Percentiles rank a stretch among this genome's conserved stretches.
phyloP scores from a whole-genome alignment of 2,329 filamentous ascomycete species.

The Venturia aucupariae region DNA sequence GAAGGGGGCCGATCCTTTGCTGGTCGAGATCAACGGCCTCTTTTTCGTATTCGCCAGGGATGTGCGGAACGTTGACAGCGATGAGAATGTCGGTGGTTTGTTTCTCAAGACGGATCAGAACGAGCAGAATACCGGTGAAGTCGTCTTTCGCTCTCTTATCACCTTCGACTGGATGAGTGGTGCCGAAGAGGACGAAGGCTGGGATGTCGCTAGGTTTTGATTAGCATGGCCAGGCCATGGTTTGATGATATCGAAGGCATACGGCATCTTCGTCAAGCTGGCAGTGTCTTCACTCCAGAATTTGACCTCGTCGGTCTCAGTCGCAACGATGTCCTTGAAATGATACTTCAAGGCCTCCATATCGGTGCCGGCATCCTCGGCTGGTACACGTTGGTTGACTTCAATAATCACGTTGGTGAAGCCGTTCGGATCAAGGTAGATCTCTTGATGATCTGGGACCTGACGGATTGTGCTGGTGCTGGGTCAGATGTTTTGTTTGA shows the following conservation, averaged over 20 bases:
- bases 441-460: constrained; percentile 82
- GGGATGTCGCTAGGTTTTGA: constrained; percentile 38
- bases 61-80: constrained; percentile 80
- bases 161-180: constrained; percentile 44
- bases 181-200: constrained; percentile 61
- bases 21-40: constrained; percentile 60
- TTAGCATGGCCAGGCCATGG: constrained; percentile 23
- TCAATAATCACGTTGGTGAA: constrained; percentile 86
- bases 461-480: constrained; percentile 56
- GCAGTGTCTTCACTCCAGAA: constrained; percentile 24
- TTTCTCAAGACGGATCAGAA: constrained; percentile 65
- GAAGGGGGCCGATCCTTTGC: constrained; percentile 56
- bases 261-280: constrained; percentile 29
- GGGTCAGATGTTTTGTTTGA: constrained; percentile 14
- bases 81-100: constrained; percentile 74
- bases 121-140: constrained; percentile 67
- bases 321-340: constrained; percentile 37
- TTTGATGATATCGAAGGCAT: constrained; percentile 1
- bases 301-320: constrained; percentile 28
- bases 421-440: constrained; percentile 75
- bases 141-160: constrained; percentile 28
- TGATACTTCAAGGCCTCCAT: constrained; percentile 53
- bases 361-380: constrained; percentile 50
- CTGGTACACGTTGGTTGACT: constrained; percentile 71
- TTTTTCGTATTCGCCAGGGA: constrained; percentile 62